Conservation (phyloP, 2,329 filamentous ascomycete genomes). For the Aspergillus hiratsukae region DNA sequence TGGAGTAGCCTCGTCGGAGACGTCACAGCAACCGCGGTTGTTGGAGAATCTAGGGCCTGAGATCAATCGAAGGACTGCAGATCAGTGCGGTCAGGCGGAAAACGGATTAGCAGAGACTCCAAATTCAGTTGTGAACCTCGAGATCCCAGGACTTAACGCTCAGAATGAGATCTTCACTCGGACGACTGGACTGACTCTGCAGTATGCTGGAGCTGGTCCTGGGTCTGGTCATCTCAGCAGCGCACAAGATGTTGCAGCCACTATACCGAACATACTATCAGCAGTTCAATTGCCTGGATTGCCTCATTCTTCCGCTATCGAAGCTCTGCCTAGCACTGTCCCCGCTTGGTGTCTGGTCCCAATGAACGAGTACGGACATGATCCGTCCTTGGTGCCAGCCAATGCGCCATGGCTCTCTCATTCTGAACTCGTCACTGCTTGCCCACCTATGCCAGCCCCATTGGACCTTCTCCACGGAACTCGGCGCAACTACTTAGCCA, state of each 20-base stretch:
- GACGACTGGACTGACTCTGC: background rate
- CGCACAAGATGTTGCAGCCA: background rate
- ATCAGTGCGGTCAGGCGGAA: background rate
- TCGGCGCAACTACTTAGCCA: constrained; percentile 3
- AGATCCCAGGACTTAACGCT: background rate
- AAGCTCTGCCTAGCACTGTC: background rate
- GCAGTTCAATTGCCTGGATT: background rate
- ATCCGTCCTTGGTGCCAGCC: background rate
- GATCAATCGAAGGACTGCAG: background rate
- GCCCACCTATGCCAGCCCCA: constrained; percentile 3
- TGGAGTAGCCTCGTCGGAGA: background rate
- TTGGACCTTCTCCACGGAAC: constrained; percentile 9
- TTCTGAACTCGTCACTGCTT: constrained; percentile 2
- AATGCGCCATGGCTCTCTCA: background rate
- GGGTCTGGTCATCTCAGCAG: background rate
- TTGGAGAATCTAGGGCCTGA: background rate
- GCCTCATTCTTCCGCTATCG: background rate
- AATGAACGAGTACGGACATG: background rate
- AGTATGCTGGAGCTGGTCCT: background rate
- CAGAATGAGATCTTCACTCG: background rate
- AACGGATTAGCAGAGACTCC: background rate
- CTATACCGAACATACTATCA: background rate
- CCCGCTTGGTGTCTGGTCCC: background rate
- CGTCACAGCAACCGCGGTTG: background rate
- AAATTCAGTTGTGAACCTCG: background rate